Evolutionary conservation across 2,329 filamentous ascomycete species (phyloP).

Genomic region (Exophiala xenobiotica): DNA sequence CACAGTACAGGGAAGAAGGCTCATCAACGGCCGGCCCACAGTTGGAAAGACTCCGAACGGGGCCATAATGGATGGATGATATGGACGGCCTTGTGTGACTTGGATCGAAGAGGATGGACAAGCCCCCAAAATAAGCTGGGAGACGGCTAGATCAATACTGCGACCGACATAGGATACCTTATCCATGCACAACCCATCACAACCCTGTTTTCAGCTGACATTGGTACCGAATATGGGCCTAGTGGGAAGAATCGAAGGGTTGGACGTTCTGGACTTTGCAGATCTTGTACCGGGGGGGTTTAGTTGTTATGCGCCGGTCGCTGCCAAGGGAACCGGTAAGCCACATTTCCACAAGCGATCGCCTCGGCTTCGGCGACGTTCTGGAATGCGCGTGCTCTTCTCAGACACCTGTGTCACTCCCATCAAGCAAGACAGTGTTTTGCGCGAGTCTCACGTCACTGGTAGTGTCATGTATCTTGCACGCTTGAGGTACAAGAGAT

Average conservation of each 20-base stretch:
- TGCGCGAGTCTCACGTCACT: background rate
- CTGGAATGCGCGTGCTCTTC: background rate
- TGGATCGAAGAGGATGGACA: background rate
- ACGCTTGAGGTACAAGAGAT: too few species aligned
- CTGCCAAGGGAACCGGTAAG: constrained; percentile 13
- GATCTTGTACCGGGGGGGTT: constrained; percentile 8
- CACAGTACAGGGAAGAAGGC: background rate
- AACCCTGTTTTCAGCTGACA: constrained; percentile 8
- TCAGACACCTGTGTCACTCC: background rate
- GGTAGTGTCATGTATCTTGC: too few species aligned
- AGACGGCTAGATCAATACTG: too few species aligned
- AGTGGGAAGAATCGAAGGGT: background rate
- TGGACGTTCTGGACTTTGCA: constrained; percentile 17
- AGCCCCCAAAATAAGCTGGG: background rate
- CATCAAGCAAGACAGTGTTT: background rate
- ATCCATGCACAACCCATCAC: too few species aligned
- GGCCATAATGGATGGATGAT: too few species aligned
- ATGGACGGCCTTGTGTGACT: background rate
- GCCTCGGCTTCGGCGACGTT: constrained; percentile 19
- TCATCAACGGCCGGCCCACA: background rate
- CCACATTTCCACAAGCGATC: constrained; percentile 10
- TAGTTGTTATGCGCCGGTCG: constrained; percentile 5
- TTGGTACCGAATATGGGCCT: background rate
- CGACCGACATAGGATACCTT: too few species aligned
- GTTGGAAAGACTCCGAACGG: background rate